Evolutionary conservation across 1,139 yeast genomes (phyloP), one percentile per base, ranked within the genome.

Genomic region (Kodamaea alishanica): DNA sequence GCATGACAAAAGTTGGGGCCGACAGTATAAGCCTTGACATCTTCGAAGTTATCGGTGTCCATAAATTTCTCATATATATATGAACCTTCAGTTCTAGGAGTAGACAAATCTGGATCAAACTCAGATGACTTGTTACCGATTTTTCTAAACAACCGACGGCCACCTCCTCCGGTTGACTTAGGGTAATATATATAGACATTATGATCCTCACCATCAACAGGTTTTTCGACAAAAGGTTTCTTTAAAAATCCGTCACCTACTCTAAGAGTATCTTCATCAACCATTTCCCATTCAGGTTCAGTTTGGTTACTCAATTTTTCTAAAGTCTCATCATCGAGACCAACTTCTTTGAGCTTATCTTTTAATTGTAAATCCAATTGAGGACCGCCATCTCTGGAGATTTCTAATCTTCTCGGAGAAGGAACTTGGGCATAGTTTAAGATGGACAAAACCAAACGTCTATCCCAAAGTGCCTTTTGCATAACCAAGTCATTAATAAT

Each of bases 151-250:
- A 94, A 67, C 40, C 95, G 73, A 48, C 99, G 75, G 20, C 99
- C 99, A 48, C 99, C 99, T 39, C 98, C 99, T 37, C 99, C 99
- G 39, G 86, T 83, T 41, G 84, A 77, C 41, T 79, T 77, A 30
- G 94, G 85, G 59, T 92, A 92, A 62, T 94, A 94, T 34, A 94
- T 92, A 60, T 84, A 88, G 33, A 94, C 92, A 58, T 94, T 94
- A 63, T 94, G 99, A 61, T 94, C 96, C 63, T 94, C 99, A 34
- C 99, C 99, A 63, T 94, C 97, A 6, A 92, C 98, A 1, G 99
- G 99, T 54, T 94, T 94, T 61, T 94, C 99, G 25, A 94, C 98
- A 70, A 81, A 94, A 6, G 99, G 99, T 56, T 94, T 94, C 33
- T 70, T 72, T 63, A 94, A 66, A 9, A 70, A 66, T 50, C 77